Percentiles rank a stretch among this genome's conserved stretches.
These are phyloP conservation scores for Sapria himalayana DNA, from an alignment of 345 rosid species.

Conservation along the genomic window DNA sequence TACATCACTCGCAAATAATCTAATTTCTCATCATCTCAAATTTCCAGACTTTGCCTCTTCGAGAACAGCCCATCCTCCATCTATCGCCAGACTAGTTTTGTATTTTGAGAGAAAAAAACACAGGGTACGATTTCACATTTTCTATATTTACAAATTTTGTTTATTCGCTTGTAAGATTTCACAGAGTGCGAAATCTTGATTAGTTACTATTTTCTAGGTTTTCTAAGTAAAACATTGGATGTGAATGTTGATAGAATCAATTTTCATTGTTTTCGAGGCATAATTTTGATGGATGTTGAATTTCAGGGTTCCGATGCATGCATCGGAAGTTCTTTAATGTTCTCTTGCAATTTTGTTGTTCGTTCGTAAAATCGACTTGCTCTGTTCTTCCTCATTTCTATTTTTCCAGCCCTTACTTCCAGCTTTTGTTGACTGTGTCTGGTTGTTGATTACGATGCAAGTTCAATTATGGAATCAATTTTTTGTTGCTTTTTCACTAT, in stretches of 20 bases:
- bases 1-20: slow-evolving; percentile 16
- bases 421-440: too few relatives aligned
- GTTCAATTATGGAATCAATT: too few relatives aligned
- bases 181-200: neutral
- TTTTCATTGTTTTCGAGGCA: neutral
- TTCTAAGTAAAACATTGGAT: neutral
- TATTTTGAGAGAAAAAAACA: slow-evolving; percentile 66
- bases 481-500: too few relatives aligned
- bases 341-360: too few relatives aligned
- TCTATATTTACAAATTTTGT: neutral
- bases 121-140: slow-evolving; percentile 29
- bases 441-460: too few relatives aligned
- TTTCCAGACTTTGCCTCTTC: slow-evolving; percentile 11
- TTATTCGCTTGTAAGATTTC: neutral
- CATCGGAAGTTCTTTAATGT: too few relatives aligned
- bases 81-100: slow-evolving; percentile 72
- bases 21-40: slow-evolving; percentile 11
- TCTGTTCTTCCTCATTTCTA: too few relatives aligned
- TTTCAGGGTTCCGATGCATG: too few relatives aligned
- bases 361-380: too few relatives aligned
- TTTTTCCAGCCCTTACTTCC: too few relatives aligned
- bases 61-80: slow-evolving; percentile 18
- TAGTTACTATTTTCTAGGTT: neutral
- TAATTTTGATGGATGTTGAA: neutral
- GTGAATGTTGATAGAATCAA: neutral